Evolutionary conservation across 2,329 filamentous ascomycete species (phyloP).

Genomic region (Chalaropsis thielavioides): DNA sequence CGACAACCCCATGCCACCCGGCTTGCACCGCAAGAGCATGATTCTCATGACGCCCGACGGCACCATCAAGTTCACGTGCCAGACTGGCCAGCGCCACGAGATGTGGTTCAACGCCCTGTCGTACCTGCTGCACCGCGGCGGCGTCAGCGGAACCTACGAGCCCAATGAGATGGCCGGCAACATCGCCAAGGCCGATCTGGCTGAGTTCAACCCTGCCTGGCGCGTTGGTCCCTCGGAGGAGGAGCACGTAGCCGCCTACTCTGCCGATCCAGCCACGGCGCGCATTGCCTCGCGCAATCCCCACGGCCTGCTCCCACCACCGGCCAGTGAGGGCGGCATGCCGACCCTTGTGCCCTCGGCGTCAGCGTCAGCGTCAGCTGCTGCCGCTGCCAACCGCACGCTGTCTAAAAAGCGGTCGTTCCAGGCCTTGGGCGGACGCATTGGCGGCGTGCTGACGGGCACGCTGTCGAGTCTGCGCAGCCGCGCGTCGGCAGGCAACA

Average conservation of each 20-base stretch:
- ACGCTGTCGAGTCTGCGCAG: constrained; percentile 41
- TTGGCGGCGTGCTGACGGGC: constrained; percentile 35
- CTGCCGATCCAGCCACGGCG: constrained; percentile 8
- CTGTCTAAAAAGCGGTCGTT: constrained; percentile 24
- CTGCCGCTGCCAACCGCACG: constrained; percentile 22
- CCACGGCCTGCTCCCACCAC: constrained; percentile 28
- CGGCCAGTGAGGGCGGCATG: constrained; percentile 30
- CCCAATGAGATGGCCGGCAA: constrained; percentile 42
- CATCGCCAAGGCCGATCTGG: constrained; percentile 47
- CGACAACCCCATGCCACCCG: constrained; percentile 88
- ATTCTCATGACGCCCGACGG: constrained; percentile 80
- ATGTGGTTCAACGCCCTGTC: constrained; percentile 97
- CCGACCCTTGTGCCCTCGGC: constrained; percentile 1
- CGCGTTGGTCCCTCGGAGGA: constrained; percentile 13
- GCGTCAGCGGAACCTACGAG: constrained; percentile 39
- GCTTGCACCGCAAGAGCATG: constrained; percentile 85
- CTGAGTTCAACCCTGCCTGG: constrained; percentile 66
- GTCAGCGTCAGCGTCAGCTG: constrained; percentile 22
- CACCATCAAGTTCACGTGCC: constrained; percentile 83
- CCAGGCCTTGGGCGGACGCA: constrained; percentile 43
- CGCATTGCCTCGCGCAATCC: constrained; percentile 11
- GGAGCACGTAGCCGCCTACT: constrained; percentile 14
- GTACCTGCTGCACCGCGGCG: constrained; percentile 71
- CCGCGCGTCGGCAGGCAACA: constrained; percentile 26
- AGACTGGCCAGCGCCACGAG: constrained; percentile 86